phyloP scores from a whole-genome alignment of 352 stramenopile genomes.

The Phytopythium cucurbitacearum region DNA sequence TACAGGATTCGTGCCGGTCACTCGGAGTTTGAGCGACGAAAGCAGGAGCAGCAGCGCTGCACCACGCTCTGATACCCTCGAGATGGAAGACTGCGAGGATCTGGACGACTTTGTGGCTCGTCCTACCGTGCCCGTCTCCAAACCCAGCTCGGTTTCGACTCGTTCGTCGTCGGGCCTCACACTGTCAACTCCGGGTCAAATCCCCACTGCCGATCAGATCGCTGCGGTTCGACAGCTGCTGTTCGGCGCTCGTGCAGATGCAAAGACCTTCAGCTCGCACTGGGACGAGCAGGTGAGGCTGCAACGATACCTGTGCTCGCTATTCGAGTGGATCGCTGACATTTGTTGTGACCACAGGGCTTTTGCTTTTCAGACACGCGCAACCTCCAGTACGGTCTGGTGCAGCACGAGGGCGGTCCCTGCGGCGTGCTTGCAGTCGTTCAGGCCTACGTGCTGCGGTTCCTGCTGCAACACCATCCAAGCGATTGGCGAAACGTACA shows the following conservation, averaged over 20 bases:
- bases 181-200: too few species aligned
- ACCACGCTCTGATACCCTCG: conserved; percentile 14
- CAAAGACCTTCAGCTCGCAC: conserved; percentile 56
- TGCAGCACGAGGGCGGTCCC: conserved; percentile 91
- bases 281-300: conserved; percentile 59
- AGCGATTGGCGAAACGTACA: conserved; percentile 66
- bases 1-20: neutral
- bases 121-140: too few species aligned
- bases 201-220: conserved; percentile 34
- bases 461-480: conserved; percentile 42
- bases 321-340: neutral
- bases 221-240: conserved; percentile 49
- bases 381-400: conserved; percentile 84
- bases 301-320: neutral
- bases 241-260: conserved; percentile 35
- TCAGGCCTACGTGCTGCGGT: conserved; percentile 88
- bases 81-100: conserved; percentile 55
- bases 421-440: conserved; percentile 94
- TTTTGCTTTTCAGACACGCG: conserved; percentile 53
- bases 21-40: neutral
- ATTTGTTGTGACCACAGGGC: conserved; percentile 31
- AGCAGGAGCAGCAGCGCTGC: neutral
- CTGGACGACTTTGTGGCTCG: conserved; percentile 17
- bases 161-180: too few species aligned
- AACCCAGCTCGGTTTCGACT: too few species aligned